Base-by-base conservation (phyloP, 2,329 filamentous ascomycete species). In the Trichoderma sp. region DNA sequence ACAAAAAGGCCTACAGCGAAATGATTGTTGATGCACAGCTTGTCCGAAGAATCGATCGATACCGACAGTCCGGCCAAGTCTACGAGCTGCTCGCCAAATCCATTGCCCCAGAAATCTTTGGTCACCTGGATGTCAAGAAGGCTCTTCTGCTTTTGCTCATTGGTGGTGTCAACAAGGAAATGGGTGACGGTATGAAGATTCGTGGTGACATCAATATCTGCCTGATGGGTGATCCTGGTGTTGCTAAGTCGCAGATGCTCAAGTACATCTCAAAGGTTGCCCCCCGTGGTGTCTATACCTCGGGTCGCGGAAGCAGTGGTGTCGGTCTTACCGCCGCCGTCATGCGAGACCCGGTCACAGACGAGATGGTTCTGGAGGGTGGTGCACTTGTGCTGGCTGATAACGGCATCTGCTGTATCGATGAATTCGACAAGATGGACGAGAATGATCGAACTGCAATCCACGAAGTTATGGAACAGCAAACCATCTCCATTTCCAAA, bases 191-290 rank as follows among this genome's bases (percentile, higher is more conserved):
- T 73, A 98, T 99, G 96, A 92, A 94, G 78, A 99, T 99, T 80
- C 94, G 96, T 87, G 96, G 96, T 78, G 96, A 99, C 79, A 97
- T 99, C 86, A 99, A 99, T 83, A 92, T 99, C 74, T 98, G 96
- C 81, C 85, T 99, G 79, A 99, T 99, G 96, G 96, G 96, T 87
- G 96, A 99, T 79, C 96, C 96, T 80, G 96, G 96, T 93, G 96
- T 99, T 80, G 96, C 96, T 84, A 99, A 99, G 85, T 99, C 96
- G 47, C 96, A 99, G 85, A 85, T 99, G 76, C 88, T 99, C 76
- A 98, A 98, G 84, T 99, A 99, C 82, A 98, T 99, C 80, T 94
- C 94, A 75, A 98, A 99, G 84, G 96, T 99, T 34, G 95, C 96
- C 1, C 96, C 96, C 73, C 93, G 96, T 74, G 95, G 94, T 77